Evolutionary conservation across 805 yeast species (phyloP).

Genomic region (Starmerella cellae): DNA sequence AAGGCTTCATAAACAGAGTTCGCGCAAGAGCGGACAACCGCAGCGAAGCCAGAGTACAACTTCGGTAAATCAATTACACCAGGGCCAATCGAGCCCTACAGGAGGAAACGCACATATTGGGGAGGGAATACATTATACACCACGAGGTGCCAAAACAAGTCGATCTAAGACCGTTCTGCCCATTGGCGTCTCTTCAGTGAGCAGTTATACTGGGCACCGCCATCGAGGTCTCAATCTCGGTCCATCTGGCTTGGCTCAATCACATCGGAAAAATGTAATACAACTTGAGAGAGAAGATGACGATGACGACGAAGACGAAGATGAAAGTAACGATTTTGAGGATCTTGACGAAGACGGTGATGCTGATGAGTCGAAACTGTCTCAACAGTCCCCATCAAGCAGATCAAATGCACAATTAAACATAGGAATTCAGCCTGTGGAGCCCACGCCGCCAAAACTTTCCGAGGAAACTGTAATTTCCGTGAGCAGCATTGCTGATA

Average conservation of each 20-base stretch:
- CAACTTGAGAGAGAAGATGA: constrained; percentile 18
- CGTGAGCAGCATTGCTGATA: constrained; percentile 20
- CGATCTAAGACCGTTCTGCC: not conserved
- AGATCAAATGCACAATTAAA: constrained; percentile 9
- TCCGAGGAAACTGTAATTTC: constrained; percentile 21
- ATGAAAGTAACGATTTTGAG: constrained; percentile 12
- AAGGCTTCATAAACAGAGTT: not conserved
- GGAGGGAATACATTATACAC: not conserved
- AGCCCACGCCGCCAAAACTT: constrained; percentile 22
- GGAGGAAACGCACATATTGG: not conserved
- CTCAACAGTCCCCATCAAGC: not conserved
- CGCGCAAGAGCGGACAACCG: not conserved
- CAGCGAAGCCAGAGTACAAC: constrained; percentile 2
- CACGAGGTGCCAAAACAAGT: not conserved
- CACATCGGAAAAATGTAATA: constrained; percentile 13
- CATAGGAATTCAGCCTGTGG: constrained; percentile 19
- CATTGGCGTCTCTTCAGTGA: not conserved
- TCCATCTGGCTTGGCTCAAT: constrained; percentile 6
- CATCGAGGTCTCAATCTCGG: constrained; percentile 9
- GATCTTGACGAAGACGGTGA: constrained; percentile 10
- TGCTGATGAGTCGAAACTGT: not conserved
- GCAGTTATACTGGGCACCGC: constrained; percentile 4
- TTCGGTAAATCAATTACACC: constrained; percentile 1
- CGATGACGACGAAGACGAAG: constrained; percentile 9
- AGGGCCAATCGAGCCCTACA: not conserved